Evolutionary conservation across 78 protist genomes (phyloP), one percentile per base, ranked within the genome.

Genomic region (Reticulomyxa filosa): DNA sequence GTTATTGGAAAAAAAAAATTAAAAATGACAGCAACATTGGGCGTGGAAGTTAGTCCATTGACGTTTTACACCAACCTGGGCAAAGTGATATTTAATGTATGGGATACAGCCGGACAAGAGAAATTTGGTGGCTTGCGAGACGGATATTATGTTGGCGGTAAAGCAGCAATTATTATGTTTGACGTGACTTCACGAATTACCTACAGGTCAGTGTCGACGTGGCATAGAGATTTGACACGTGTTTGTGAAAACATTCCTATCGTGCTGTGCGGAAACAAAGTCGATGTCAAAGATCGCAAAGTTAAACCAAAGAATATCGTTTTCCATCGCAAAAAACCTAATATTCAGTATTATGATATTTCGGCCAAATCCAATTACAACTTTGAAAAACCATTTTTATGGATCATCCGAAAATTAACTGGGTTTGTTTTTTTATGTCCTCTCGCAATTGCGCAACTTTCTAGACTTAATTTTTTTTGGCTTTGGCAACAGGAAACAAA

Each of bases 41-140:
- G 78, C 11, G 83, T 78, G 3, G 74, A 87, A 34, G 97, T 95
- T 22, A 89, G 83, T 53, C 85, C 95, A 34, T 80, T 95, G 30
- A 7, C 0, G 23, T 93, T 93, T 84, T 72, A 78, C 82, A 95
- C 99, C 37, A 92, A 75, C 77, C 75, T 57, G 42, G 99, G 99
- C 42, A 63, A 56, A 33, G 70, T 95, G 61, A 1, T 26, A 30
- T 91, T 93, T 87, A 85, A 93, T 79, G 83, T 82, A 39, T 95
- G 99, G 99, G 99, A 95, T 72, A 95, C 99, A 3, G 98, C 98
- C 11, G 98, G 98, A n/a, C 99, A 92, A 82, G 99, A 95, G 82
- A 86, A 88, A 80, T 95, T 89, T 65, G 98, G 98, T 8, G 97
- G 97, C 22, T 77, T 93, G 26, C 85, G 97, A 51, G 98, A 92